Evolutionary conservation across 169 alveolate genomes (phyloP).

Genomic region (Babesia divergens): DNA sequence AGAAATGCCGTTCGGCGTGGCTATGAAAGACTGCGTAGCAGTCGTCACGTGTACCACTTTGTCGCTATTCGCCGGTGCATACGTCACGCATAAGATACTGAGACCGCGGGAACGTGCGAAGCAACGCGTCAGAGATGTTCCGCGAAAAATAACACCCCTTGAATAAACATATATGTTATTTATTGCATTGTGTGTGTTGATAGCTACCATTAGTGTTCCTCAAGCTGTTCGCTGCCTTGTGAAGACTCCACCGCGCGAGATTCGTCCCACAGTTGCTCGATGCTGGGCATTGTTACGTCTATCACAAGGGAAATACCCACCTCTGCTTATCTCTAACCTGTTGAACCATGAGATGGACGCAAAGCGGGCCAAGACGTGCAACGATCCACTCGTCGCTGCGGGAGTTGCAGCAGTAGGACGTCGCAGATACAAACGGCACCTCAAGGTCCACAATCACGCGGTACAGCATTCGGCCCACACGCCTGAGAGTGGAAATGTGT

Average conservation of each 20-base stretch:
- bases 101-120: constrained; percentile 27
- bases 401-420: constrained; percentile 72
- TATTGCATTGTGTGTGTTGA: background rate
- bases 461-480: constrained; percentile 72
- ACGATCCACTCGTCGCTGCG: constrained; percentile 78
- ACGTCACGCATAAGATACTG: constrained; percentile 43
- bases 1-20: constrained; percentile 53
- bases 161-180: background rate
- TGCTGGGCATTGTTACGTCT: background rate
- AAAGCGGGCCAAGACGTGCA: constrained; percentile 77
- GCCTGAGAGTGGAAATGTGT: constrained; percentile 23
- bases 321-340: constrained; percentile 67
- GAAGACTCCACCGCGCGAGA: constrained; percentile 6
- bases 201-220: background rate
- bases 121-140: background rate
- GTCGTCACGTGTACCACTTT: constrained; percentile 48
- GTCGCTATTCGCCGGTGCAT: constrained; percentile 25
- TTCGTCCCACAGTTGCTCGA: constrained; percentile 32
- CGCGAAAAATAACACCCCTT: background rate
- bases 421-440: constrained; percentile 73
- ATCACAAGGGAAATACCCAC: background rate
- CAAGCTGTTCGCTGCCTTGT: background rate
- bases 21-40: constrained; percentile 38
- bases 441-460: constrained; percentile 69
- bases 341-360: constrained; percentile 71